These are phyloP conservation scores for Daldinia childiae DNA, from an alignment of 495 filamentous ascomycete genomes.

Conservation along the genomic window DNA sequence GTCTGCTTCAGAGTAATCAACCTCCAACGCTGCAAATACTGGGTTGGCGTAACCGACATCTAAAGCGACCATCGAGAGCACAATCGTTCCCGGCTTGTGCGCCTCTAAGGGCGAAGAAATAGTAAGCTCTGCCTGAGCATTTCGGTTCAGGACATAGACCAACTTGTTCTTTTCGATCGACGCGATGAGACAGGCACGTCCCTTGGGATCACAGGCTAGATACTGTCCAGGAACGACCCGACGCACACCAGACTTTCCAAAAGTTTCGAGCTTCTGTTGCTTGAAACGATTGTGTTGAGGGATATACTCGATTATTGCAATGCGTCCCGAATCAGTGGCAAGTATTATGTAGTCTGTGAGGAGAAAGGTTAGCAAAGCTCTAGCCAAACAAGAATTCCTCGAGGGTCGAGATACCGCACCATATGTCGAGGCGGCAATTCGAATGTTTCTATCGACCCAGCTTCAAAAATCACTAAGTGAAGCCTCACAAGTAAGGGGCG, in stretches of 20 bases:
- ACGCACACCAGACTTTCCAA: conserved; percentile 95
- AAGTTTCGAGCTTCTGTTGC: conserved; percentile 93
- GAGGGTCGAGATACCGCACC: conserved; percentile 39
- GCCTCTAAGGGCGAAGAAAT: conserved; percentile 98
- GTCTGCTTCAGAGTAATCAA: conserved; percentile 91
- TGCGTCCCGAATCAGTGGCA: conserved; percentile 92
- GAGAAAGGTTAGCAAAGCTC: conserved; percentile 67
- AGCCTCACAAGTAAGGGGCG: conserved; percentile 62
- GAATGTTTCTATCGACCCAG: conserved; percentile 58
- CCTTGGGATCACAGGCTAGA: conserved; percentile 92
- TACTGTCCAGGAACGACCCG: conserved; percentile 96
- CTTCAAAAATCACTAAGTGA: conserved; percentile 95
- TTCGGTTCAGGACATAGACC: conserved; percentile 97
- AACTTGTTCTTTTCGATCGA: conserved; percentile 99
- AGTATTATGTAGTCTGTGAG: conserved; percentile 91
- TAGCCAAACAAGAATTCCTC: conserved; percentile 19
- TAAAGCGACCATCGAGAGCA: conserved; percentile 84
- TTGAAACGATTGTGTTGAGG: conserved; percentile 87
- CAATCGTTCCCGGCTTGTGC: conserved; percentile 91
- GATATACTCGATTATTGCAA: conserved; percentile 92
- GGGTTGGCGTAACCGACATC: conserved; percentile 98
- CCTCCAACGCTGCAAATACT: conserved; percentile 91
- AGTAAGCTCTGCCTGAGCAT: conserved; percentile 90
- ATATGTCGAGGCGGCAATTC: conserved; percentile 51
- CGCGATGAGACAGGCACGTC: conserved; percentile 91